Evolutionary conservation across 2,329 filamentous ascomycete species (phyloP), one percentile per base, ranked within the genome.

Genomic region (Trichoderma afroharzianum): DNA sequence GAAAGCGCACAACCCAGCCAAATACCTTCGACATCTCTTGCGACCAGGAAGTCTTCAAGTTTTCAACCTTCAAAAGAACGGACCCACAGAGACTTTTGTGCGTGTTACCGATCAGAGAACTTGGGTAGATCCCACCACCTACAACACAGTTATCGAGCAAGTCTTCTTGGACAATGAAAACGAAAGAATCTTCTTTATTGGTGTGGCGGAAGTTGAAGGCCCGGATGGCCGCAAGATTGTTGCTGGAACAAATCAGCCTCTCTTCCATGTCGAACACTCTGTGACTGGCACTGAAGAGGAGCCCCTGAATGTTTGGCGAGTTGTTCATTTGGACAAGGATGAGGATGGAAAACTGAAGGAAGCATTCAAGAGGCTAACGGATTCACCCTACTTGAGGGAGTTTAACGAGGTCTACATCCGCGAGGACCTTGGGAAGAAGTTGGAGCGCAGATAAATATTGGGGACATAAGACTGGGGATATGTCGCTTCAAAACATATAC

Each of bases 101-200:
- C 89, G 89, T 1, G 89, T 92, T 62, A 82, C 83, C 47, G 90
- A 92, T 53, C 88, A 90, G 76, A 82, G 85, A 73, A 90, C 87
- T 76, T 80, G 92, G 67, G 88, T 84, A 74, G 88, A 73, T 62
- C 58, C 57, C 7, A 55, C 28, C 12, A 61, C 63, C 1, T 74
- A 67, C 59, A 61, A 39, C 30, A 74, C 55, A 4, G 72, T 74
- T 7, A 74, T 74, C 30, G 72, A 74, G 69, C 66, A 69, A 53
- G 74, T 74, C 15, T 68, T 72, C 11, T 43, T 74, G 33, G 74
- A 74, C 30, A 47, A 73, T 33, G 67, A 72, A 2, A 58, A 58
- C 18, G 64, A 74, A 50, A 43, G 43, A 14, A 71, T 64, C 24
- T 68, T 72, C 53, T 74, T 74, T 26, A 70, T 74, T 47, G 74